phyloP scores from a whole-genome alignment of 83 land plant genomes.

The Picea abies region DNA sequence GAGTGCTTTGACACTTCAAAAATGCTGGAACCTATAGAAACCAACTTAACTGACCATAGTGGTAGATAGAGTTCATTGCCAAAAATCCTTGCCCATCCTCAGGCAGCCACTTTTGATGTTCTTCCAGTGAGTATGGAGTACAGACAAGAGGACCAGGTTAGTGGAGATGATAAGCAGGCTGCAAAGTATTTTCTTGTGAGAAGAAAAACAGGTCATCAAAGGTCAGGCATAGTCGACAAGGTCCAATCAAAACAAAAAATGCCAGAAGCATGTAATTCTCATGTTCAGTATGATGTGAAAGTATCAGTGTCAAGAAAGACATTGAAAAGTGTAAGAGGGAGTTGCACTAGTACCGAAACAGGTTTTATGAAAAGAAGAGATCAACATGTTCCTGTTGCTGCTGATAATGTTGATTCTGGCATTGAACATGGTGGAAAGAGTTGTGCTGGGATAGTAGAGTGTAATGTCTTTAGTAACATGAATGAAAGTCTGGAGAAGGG shows the following conservation, averaged over 20 bases:
- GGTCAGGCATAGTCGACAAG: background rate
- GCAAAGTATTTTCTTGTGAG: background rate
- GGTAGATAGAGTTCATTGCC: background rate
- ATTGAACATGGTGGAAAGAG: background rate
- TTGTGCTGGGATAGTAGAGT: background rate
- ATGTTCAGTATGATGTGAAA: background rate
- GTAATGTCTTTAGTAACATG: background rate
- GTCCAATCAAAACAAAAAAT: background rate
- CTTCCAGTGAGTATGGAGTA: background rate
- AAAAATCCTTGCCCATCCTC: background rate
- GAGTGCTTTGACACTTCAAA: constrained; percentile 18
- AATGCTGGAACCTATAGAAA: constrained; percentile 12
- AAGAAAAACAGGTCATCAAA: background rate
- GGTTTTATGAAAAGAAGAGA: background rate
- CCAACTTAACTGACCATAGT: background rate
- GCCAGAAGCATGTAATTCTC: background rate
- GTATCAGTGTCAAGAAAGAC: background rate
- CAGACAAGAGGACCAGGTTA: background rate
- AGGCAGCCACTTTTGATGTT: too few species aligned
- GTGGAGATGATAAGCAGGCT: background rate
- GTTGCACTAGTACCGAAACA: background rate
- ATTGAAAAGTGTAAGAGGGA: background rate
- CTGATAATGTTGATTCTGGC: background rate
- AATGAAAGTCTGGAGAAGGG: background rate
- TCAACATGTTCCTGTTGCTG: background rate